Conservation (phyloP, 495 filamentous ascomycete genomes). For the Podospora sp. region DNA sequence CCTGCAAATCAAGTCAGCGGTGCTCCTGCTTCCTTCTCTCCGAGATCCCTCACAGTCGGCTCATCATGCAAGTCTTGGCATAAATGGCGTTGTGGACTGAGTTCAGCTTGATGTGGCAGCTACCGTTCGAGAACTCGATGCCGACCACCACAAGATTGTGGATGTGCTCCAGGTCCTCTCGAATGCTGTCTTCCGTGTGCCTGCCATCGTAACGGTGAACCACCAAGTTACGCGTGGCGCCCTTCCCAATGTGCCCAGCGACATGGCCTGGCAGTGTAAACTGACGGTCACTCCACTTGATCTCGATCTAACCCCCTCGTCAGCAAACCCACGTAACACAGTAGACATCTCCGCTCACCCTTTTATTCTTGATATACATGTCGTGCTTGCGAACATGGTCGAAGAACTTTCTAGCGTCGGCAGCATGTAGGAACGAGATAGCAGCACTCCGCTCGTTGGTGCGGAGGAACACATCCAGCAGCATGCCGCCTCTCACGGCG, state of each 20-base stretch:
- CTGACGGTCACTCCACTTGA: constrained; percentile 74
- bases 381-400: constrained; percentile 66
- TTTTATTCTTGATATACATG: constrained; percentile 68
- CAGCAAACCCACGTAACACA: not conserved
- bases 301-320: constrained; percentile 57
- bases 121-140: constrained; percentile 58
- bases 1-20: constrained; percentile 28
- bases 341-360: constrained; percentile 51
- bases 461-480: constrained; percentile 71
- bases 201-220: constrained; percentile 59
- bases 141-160: constrained; percentile 74
- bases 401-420: constrained; percentile 64
- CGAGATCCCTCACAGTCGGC: constrained; percentile 49
- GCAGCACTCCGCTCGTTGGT: constrained; percentile 62
- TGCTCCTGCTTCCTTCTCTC: not conserved
- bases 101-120: constrained; percentile 71
- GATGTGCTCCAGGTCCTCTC: constrained; percentile 80
- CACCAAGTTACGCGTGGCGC: constrained; percentile 79
- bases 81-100: constrained; percentile 76
- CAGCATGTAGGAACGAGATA: constrained; percentile 70
- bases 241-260: constrained; percentile 64
- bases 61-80: constrained; percentile 79
- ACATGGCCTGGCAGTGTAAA: constrained; percentile 69
- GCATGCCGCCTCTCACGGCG: constrained; percentile 67
- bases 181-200: constrained; percentile 66